Evolutionary conservation across 140 eudicot genomes (phyloP).

Genomic region (Bidens hawaiensis): DNA sequence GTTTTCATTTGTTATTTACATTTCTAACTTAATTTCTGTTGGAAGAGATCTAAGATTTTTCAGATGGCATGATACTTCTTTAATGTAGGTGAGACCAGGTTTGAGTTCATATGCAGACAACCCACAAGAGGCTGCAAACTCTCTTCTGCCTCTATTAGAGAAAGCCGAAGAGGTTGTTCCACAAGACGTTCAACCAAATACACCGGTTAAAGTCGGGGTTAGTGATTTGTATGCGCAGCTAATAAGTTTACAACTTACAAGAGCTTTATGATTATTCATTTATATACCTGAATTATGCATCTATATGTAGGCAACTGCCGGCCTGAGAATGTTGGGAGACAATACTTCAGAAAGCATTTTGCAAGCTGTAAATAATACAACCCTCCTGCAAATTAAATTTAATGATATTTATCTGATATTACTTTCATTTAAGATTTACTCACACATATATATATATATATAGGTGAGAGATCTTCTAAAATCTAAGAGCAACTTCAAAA

Average conservation of each 20-base stretch:
- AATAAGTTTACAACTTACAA: not conserved
- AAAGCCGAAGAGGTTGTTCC: constrained; percentile 76
- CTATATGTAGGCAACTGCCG: constrained; percentile 85
- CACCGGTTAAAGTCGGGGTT: constrained; percentile 97
- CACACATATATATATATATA: constrained; percentile 3
- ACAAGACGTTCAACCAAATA: constrained; percentile 39
- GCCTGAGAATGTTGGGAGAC: constrained; percentile 76
- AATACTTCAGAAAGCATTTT: constrained; percentile 84
- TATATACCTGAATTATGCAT: constrained; percentile 7
- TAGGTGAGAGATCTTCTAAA: constrained; percentile 77
- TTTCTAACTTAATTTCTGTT: not conserved
- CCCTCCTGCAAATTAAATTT: not conserved
- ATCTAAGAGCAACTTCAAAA: constrained; percentile 58
- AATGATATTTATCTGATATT: not conserved
- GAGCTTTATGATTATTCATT: not conserved
- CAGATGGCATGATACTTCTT: not conserved
- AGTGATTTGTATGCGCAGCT: constrained; percentile 32
- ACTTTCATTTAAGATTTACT: not conserved
- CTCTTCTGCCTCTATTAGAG: constrained; percentile 58
- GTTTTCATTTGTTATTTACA: not conserved
- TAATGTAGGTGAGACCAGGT: constrained; percentile 68
- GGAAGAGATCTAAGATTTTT: constrained; percentile 1
- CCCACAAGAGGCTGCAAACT: constrained; percentile 77
- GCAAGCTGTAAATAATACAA: constrained; percentile 55
- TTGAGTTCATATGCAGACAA: constrained; percentile 63